Base-by-base conservation (phyloP, 805 yeast genomes). In the Candida xyloterini region DNA sequence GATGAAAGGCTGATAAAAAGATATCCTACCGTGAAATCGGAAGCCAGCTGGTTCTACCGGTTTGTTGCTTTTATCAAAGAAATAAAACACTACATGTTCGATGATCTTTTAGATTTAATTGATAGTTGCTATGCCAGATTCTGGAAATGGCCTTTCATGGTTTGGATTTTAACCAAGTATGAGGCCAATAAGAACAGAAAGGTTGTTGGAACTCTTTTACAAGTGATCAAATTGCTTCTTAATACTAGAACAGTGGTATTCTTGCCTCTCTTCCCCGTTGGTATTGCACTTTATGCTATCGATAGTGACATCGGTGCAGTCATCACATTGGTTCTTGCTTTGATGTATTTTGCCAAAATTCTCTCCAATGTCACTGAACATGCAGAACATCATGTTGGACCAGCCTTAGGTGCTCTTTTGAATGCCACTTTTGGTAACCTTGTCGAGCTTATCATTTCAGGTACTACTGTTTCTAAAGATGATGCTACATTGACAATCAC, bases 371-470 rank as follows among this genome's bases (percentile, higher is more conserved):
- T 44, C 30, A 44, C 48, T 5, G 48, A 44, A 40, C 35, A 42
- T 20, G 48, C 48, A 4, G 48, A 44, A 29, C 48, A 44, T 35
- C 48, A 44, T 24, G 31, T 44, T 20, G 48, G 48, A n/a, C 48
- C 48, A 4, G 48, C 45, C 15, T 30, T 44, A 22, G 48, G 48
- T 2, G 48, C 48, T 10, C 27, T 44, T 11, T 24, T 44, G 29
- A 44, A 44, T 23, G 48, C 48, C 21, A 44, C 48, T 10, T 44
- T 44, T 22, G 48, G 48, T 10, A 44, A 44, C 18, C 33, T 44
- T 5, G 48, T 44, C 13, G 48, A 44, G 31, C 40, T 44, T 10
- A 44, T 44, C 30, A 44, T 44, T 21, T 44, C 48, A 4, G 48
- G 48, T 8, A 44, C 48, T 8, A 44, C 48, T 3, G 48, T 44